Percentiles rank a stretch among this genome's conserved stretches.
Evolutionary conservation across 1,284 basidiomycete species (phyloP).

Genomic region (Melampsora americana): DNA sequence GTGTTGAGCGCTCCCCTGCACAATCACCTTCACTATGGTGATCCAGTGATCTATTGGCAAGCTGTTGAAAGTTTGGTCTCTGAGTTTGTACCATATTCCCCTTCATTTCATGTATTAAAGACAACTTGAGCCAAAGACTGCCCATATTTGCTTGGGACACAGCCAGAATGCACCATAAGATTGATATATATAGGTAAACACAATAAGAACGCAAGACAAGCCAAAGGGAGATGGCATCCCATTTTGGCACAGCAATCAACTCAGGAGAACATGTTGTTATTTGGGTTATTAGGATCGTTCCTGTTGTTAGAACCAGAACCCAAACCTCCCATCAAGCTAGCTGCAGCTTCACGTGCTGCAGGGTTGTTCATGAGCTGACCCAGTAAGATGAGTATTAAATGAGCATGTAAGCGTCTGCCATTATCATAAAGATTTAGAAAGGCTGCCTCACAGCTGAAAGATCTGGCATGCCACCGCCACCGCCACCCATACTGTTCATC

Average conservation of each 20-base stretch:
- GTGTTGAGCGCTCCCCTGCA: no score
- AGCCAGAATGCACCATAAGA: no score
- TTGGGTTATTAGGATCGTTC: not conserved
- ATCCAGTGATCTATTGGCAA: no score
- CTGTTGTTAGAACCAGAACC: not conserved
- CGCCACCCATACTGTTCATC: conserved; percentile 28
- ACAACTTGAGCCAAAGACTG: no score
- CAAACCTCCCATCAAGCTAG: conserved; percentile 22
- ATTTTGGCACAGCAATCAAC: not conserved
- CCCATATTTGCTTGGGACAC: no score
- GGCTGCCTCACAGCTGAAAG: conserved; percentile 22
- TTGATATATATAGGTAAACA: no score
- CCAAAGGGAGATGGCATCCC: no score
- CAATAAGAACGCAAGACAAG: no score
- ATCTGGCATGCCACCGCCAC: conserved; percentile 26
- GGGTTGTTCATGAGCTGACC: conserved; percentile 36
- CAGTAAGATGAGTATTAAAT: not conserved
- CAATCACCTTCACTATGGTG: no score
- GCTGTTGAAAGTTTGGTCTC: no score
- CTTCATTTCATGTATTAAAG: no score
- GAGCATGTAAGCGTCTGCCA: not conserved
- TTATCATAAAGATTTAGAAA: not conserved
- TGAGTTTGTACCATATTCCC: no score
- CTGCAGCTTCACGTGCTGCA: conserved; percentile 29
- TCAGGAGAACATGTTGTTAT: conserved; percentile 10